A percentile compares a stretch with the other conserved stretches of the same genome.
Evolutionary conservation across 192 early-diverging fungal genomes (phyloP).

Genomic region (Coemansia interrupta): DNA sequence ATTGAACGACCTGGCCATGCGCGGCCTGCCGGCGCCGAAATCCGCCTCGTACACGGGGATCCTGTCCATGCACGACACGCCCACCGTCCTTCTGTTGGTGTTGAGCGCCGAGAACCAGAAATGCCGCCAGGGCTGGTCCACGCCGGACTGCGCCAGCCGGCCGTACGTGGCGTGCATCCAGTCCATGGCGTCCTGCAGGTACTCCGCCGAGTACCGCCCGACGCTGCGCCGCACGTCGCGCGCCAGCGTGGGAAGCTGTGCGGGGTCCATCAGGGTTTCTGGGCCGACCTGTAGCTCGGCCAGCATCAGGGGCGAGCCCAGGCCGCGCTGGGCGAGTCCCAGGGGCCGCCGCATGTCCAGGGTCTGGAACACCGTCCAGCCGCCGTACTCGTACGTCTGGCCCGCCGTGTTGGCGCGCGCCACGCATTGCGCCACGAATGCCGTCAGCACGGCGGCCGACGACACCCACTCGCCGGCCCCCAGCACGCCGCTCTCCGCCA

Average conservation of each 20-base stretch:
- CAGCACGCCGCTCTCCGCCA: constrained; percentile 25
- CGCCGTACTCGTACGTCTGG: constrained; percentile 21
- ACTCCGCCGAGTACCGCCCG: constrained; percentile 20
- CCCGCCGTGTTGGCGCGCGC: constrained; percentile 31
- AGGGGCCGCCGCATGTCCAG: constrained; percentile 44
- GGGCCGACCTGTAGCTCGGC: constrained; percentile 16
- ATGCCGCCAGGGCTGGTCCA: constrained; percentile 36
- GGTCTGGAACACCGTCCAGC: constrained; percentile 41
- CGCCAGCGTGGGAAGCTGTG: constrained; percentile 11
- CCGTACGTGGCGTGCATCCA: constrained; percentile 32
- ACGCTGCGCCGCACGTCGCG: constrained; percentile 20
- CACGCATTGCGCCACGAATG: constrained; percentile 25
- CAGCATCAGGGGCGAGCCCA: constrained; percentile 43
- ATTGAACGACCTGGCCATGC: constrained; percentile 45
- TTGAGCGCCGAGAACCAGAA: constrained; percentile 46
- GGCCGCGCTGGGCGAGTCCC: constrained; percentile 20
- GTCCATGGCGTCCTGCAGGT: constrained; percentile 30
- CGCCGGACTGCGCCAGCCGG: constrained; percentile 10
- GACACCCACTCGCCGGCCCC: constrained; percentile 34
- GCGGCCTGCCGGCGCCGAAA: constrained; percentile 35
- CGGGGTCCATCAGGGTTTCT: constrained; percentile 6
- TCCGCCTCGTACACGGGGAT: constrained; percentile 44
- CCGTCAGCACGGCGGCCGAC: constrained; percentile 28
- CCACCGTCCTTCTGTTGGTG: constrained; percentile 23
- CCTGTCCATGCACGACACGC: constrained; percentile 44